Evolutionary conservation across 2,329 filamentous ascomycete species (phyloP).

Genomic region (Pestalotiopsis sp.): DNA sequence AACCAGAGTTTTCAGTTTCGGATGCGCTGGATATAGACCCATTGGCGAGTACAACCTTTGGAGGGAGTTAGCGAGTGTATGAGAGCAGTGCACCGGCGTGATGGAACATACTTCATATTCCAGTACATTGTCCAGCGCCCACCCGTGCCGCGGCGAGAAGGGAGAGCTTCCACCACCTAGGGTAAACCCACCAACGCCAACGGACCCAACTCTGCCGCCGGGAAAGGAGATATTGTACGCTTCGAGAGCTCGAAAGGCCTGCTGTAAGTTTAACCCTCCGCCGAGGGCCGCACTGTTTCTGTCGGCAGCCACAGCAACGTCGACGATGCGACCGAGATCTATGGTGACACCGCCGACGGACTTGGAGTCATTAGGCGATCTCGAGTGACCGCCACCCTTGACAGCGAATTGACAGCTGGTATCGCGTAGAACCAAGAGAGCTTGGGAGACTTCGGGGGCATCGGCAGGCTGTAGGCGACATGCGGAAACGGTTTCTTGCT

Average conservation of each 20-base stretch:
- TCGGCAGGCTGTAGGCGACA: background rate
- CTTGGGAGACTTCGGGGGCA: background rate
- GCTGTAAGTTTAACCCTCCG: constrained; percentile 12
- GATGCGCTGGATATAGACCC: constrained; percentile 9
- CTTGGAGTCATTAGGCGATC: constrained; percentile 33
- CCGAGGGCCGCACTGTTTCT: constrained; percentile 12
- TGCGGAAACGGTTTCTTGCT: background rate
- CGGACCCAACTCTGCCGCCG: constrained; percentile 16
- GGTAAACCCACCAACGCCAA: constrained; percentile 14
- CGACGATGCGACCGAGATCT: constrained; percentile 30
- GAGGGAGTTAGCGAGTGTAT: background rate
- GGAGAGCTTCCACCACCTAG: constrained; percentile 18
- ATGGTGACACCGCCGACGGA: constrained; percentile 35
- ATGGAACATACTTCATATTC: background rate
- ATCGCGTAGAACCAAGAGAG: background rate
- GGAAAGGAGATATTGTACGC: constrained; percentile 16
- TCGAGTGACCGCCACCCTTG: constrained; percentile 37
- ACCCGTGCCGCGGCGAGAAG: constrained; percentile 12
- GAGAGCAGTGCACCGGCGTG: background rate
- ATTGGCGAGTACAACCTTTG: constrained; percentile 13
- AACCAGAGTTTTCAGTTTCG: constrained; percentile 8
- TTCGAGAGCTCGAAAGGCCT: constrained; percentile 19
- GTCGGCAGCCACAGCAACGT: constrained; percentile 27
- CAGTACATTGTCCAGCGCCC: constrained; percentile 6
- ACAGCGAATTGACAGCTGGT: constrained; percentile 30